Evolutionary conservation across 139 green algal genomes (phyloP).

Genomic region (Tetraselmis chui): DNA sequence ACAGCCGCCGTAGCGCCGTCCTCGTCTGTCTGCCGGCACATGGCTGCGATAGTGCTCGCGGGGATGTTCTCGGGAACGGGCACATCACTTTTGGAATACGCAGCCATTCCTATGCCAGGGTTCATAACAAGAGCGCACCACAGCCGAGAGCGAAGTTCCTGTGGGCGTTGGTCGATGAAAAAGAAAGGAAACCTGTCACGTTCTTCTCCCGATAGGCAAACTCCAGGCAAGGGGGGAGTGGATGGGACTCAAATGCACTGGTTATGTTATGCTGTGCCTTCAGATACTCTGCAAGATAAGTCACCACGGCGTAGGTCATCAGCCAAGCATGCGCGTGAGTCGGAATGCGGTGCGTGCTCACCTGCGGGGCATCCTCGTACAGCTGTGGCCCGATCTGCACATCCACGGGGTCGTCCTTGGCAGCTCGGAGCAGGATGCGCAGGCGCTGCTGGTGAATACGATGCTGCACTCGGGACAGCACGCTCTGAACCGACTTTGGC

Average conservation of each 20-base stretch:
- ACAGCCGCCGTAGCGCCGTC: not conserved
- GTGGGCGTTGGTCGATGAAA: too few relatives aligned
- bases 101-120: not conserved
- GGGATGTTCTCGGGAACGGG: not conserved
- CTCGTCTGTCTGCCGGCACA: not conserved
- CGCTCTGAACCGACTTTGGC: slow-evolving; percentile 28
- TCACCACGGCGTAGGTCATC: too few relatives aligned
- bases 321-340: too few relatives aligned
- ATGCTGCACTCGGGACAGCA: slow-evolving; percentile 31
- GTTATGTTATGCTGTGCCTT: too few relatives aligned
- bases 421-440: slow-evolving; percentile 14
- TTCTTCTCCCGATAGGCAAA: too few relatives aligned
- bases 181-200: too few relatives aligned
- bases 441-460: slow-evolving; percentile 44
- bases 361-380: slow-evolving; percentile 64
- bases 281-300: too few relatives aligned
- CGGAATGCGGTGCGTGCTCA: too few relatives aligned
- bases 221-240: too few relatives aligned
- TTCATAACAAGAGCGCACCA: slow-evolving; percentile 66
- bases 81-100: not conserved
- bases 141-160: slow-evolving; percentile 66
- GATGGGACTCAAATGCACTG: too few relatives aligned
- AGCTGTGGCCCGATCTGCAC: slow-evolving; percentile 51
- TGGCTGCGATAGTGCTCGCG: not conserved
- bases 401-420: slow-evolving; percentile 41